phyloP scores from a whole-genome alignment of 176 grass and related monocot species.

The Pontederia crassipes region DNA sequence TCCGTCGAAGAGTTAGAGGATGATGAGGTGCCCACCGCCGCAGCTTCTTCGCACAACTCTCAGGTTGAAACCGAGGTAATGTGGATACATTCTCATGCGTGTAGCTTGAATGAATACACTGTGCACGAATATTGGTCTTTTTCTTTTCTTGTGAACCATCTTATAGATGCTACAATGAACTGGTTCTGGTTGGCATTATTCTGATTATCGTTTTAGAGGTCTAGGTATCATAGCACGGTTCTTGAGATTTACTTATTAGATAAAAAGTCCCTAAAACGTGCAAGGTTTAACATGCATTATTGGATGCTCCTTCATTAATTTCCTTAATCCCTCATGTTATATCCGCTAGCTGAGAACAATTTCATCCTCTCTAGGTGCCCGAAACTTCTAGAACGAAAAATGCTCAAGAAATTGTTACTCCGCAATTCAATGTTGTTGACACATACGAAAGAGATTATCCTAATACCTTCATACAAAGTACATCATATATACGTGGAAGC shows the following conservation, averaged over 20 bases:
- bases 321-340: too few species aligned
- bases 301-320: too few species aligned
- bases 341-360: background rate
- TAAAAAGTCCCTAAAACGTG: too few species aligned
- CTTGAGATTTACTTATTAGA: too few species aligned
- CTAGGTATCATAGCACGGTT: too few species aligned
- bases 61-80: too few species aligned
- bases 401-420: slow-evolving; percentile 89
- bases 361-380: slow-evolving; percentile 38
- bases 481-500: slow-evolving; percentile 84
- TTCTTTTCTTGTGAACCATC: background rate
- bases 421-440: slow-evolving; percentile 69
- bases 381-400: slow-evolving; percentile 59
- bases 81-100: background rate
- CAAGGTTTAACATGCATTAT: too few species aligned
- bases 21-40: slow-evolving; percentile 33
- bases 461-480: slow-evolving; percentile 79
- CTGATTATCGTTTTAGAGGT: too few species aligned
- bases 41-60: slow-evolving; percentile 15
- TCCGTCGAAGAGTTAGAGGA: slow-evolving; percentile 84
- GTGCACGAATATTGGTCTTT: slow-evolving; percentile 7
- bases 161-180: too few species aligned
- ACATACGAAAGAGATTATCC: slow-evolving; percentile 99
- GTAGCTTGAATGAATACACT: background rate
- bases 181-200: too few species aligned